Percentiles rank a stretch among this genome's conserved stretches.
Evolutionary conservation across 148 eudicot genomes (phyloP).

Genomic region (Cornus florida): DNA sequence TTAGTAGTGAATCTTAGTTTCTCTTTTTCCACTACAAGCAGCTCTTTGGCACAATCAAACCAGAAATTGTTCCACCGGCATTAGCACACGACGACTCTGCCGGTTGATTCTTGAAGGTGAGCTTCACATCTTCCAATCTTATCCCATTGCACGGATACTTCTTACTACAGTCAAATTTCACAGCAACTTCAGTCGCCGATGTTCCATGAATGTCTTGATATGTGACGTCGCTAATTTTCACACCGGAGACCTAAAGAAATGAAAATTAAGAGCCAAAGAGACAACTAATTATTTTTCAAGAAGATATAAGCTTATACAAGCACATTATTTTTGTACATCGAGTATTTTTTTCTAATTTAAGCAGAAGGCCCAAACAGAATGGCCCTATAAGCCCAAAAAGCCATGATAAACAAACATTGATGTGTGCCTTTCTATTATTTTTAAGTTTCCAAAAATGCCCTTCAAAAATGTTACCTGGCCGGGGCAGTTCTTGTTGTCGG

Average conservation of each 20-base stretch:
- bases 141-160: slow-evolving; percentile 21
- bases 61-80: slow-evolving; percentile 19
- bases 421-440: background rate
- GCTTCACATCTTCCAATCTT: slow-evolving; percentile 21
- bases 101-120: slow-evolving; percentile 16
- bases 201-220: slow-evolving; percentile 43
- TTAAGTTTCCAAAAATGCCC: background rate
- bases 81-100: slow-evolving; percentile 19
- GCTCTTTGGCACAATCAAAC: slow-evolving; percentile 30
- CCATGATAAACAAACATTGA: background rate
- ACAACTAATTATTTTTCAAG: too few relatives aligned
- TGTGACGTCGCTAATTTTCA: slow-evolving; percentile 18
- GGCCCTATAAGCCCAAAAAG: too few relatives aligned
- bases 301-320: too few relatives aligned
- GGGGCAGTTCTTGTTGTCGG: slow-evolving; percentile 15
- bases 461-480: slow-evolving; percentile 6
- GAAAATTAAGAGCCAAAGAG: too few relatives aligned
- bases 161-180: slow-evolving; percentile 19
- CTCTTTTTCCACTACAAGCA: slow-evolving; percentile 23
- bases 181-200: slow-evolving; percentile 18
- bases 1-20: too few relatives aligned
- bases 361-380: too few relatives aligned
- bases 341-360: too few relatives aligned
- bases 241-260: slow-evolving; percentile 3
- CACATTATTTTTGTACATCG: background rate